Evolutionary conservation across 1,284 basidiomycete species (phyloP), one percentile per base, ranked within the genome.

Genomic region (Meripilus lineatus): DNA sequence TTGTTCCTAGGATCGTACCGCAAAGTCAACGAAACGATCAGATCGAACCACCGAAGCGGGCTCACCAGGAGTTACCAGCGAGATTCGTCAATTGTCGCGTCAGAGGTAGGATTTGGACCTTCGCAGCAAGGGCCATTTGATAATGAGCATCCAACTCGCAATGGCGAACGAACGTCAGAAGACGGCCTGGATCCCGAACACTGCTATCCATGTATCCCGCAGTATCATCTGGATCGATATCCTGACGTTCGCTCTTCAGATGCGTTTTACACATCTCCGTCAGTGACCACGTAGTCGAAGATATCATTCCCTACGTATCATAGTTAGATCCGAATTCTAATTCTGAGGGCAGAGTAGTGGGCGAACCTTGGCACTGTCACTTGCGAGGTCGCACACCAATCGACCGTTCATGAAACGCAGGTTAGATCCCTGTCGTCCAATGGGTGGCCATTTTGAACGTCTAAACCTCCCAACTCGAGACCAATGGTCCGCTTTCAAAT

Each of bases 211-310:
- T 87, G 68, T 91, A 97, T 48, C 77, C 77, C 14, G 92, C 83
- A 0, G 92, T 94, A 57, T 99, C 95, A 52, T 97, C 95, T 0
- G 93, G 89, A 58, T 99, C 95, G 50, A 98, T 93, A 52, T 96
- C 93, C 59, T 95, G 86, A 32, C 93, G 73, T 41, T 86, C 81
- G 47, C 79, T 77, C 51, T 89, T 86, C 53, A 99, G 79, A 61
- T 96, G 89, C 0, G 93, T 92, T 50, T 77, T 79, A 66, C 89
- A 92, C 91, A 97, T 98, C 65, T 99, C 96, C 7, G 91, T 94
- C 45, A 99, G 70, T 2, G 94, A 96, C 96, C 96, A 99, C 1
- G 95, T 98, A 21, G 87, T 96, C 10, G 91, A 99, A 15, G 83
- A 69, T 57, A 97, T 95, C 89, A 95, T 94, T 30, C 86, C 84